These are phyloP conservation scores for Triangularia verruculosa DNA, from an alignment of 2,329 filamentous ascomycete genomes.

Conservation along the genomic window DNA sequence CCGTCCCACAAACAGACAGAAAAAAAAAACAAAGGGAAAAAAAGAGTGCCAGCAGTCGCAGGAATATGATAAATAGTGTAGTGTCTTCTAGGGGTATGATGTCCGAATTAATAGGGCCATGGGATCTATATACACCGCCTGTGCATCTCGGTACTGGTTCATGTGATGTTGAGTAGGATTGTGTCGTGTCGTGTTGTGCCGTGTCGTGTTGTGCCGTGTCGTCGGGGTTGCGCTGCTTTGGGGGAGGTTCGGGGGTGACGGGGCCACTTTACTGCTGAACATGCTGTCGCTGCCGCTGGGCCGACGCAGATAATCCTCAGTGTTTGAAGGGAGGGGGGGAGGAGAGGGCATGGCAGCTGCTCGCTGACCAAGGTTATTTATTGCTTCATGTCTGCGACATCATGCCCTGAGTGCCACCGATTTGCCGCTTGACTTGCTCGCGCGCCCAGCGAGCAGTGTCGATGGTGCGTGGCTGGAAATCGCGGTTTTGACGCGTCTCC, in stretches of 20 bases:
- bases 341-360: conserved; percentile 10
- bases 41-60: conserved; percentile 24
- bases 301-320: conserved; percentile 13
- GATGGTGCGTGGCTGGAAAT: conserved; percentile 79
- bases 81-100: conserved; percentile 29
- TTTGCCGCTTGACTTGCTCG: conserved; percentile 94
- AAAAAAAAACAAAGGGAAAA: conserved; percentile 16
- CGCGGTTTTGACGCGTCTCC: conserved; percentile 84
- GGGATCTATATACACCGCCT: conserved; percentile 28
- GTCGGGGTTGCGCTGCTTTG: conserved; percentile 18
- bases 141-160: conserved; percentile 25
- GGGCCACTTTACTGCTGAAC: conserved; percentile 6
- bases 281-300: conserved; percentile 15
- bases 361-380: conserved; percentile 12
- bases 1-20: conserved; percentile 21
- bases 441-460: conserved; percentile 96
- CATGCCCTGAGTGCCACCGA: conserved; percentile 51
- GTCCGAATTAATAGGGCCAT: conserved; percentile 22
- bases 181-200: conserved; percentile 2
- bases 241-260: conserved; percentile 13
- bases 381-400: conserved; percentile 50
- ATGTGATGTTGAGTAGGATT: conserved; percentile 1
- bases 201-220: conserved; percentile 24
- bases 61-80: conserved; percentile 21
- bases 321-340: conserved; percentile 8